Percentiles rank a stretch among this genome's conserved stretches.
These are phyloP conservation scores for Collybia sordida DNA, from an alignment of 768 basidiomycete genomes.

Conservation along the genomic window DNA sequence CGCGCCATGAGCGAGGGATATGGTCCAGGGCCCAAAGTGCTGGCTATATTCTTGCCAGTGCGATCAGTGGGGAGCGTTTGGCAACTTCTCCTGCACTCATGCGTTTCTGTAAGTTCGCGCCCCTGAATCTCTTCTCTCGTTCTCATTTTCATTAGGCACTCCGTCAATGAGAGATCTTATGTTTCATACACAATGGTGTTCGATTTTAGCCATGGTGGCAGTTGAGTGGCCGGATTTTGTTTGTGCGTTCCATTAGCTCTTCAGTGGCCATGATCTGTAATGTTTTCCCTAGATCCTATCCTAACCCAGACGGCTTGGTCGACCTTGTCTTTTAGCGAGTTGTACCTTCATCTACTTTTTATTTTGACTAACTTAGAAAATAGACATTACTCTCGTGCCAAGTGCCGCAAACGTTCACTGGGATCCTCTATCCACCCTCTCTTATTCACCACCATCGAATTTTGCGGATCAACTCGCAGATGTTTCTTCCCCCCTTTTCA, in stretches of 20 bases:
- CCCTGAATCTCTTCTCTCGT: constrained; percentile 1
- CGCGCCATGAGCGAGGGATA: constrained; percentile 56
- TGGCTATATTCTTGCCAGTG: constrained; percentile 88
- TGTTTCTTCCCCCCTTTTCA: constrained; percentile 70
- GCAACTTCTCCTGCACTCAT: constrained; percentile 83
- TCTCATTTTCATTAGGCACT: constrained; percentile 55
- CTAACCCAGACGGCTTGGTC: constrained; percentile 90
- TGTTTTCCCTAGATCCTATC: constrained; percentile 69
- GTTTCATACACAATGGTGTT: constrained; percentile 92
- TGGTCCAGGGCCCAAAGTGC: constrained; percentile 79
- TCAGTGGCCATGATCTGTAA: constrained; percentile 1
- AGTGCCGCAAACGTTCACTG: constrained; percentile 52
- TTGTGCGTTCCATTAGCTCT: constrained; percentile 53
- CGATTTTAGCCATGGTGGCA: constrained; percentile 87
- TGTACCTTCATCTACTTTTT: constrained; percentile 6
- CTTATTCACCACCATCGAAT: constrained; percentile 63
- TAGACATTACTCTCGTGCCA: constrained; percentile 75
- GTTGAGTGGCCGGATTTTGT: constrained; percentile 93
- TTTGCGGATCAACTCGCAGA: constrained; percentile 78
- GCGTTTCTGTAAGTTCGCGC: constrained; percentile 71
- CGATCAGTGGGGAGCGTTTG: constrained; percentile 88
- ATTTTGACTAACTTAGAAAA: constrained; percentile 1
- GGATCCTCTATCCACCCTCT: constrained; percentile 59
- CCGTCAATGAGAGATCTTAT: constrained; percentile 91
- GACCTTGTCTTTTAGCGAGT: constrained; percentile 68